Base-by-base conservation (phyloP, 2,329 filamentous ascomycete genomes). In the Hansfordia pulvinata region DNA sequence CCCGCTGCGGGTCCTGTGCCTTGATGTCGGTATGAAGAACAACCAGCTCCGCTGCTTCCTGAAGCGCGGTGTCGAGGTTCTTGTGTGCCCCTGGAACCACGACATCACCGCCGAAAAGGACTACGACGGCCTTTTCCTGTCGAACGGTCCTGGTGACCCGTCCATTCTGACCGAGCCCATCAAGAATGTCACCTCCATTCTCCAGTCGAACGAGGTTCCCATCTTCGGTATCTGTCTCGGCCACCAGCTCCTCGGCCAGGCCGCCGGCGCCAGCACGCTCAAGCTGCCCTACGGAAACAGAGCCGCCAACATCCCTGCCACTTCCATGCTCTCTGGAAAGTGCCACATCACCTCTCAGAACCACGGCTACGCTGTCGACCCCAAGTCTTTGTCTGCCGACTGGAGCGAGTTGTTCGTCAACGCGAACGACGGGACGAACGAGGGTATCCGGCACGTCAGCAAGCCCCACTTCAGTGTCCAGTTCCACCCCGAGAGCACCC, bases 281-380 rank as follows among this genome's bases (percentile, higher is more conserved):
- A 98, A 98, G 67, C 93, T 98, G 84, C 96, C 96, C 68, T 98
- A 94, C 46, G 90, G 90, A 60, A 98, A 98, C 62, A 83, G 90
- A 46, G 90, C 88, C 22, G 84, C 93, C 64, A 98, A 98, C 60
- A 96, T 98, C 46, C 90, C 90, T 23, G 94, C 86, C 64, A 96
- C 88, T 8, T 94, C 81, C 58, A 70, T 93, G 69, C 64, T 96
- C 39, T 93, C 88, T 23, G 90, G 90, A 42, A 85, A 85, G 59
- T 98, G 90, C 54, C 88, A 98, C 59, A 98, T 98, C 50, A 98
- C 90, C 20, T 96, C 90, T 8, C 90, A 98, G 56, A 98, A 98
- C 56, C 90, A 98, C 54, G 90, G 90, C 52, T 98, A 77, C 46
- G 90, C 86, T 8, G 90, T 98, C 21, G 84, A 96, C 50, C 66